Percentiles rank a stretch among this genome's conserved stretches.
Evolutionary conservation across 1,139 yeast species (phyloP).

Genomic region (Ogataea hybrid): DNA sequence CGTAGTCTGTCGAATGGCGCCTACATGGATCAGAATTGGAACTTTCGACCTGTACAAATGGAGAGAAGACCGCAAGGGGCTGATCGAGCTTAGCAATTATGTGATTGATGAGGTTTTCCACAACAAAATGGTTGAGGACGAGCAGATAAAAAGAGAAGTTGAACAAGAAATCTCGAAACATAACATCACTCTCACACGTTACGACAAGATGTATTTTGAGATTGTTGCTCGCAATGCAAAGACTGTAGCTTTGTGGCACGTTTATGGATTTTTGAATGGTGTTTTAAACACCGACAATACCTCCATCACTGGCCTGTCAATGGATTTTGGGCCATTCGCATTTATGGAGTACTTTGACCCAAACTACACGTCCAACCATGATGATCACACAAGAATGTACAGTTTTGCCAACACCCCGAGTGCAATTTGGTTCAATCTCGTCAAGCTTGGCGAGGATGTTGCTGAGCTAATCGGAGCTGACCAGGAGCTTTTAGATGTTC

Average conservation of each 20-base stretch:
- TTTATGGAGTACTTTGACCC: too few relatives aligned
- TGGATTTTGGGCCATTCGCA: too few relatives aligned
- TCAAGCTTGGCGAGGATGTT: too few relatives aligned
- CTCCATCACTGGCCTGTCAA: too few relatives aligned
- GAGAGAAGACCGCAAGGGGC: conserved; percentile 66
- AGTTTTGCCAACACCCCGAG: too few relatives aligned
- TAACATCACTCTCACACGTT: conserved; percentile 47
- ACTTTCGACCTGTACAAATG: conserved; percentile 83
- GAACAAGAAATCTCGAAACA: conserved; percentile 9
- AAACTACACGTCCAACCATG: too few relatives aligned
- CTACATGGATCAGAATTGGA: conserved; percentile 85
- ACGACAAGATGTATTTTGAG: conserved; percentile 71
- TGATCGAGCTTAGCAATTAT: conserved; percentile 65
- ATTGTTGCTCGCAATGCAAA: conserved; percentile 70
- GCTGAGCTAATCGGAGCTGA: too few relatives aligned
- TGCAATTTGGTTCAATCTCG: too few relatives aligned
- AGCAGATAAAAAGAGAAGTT: conserved; percentile 12
- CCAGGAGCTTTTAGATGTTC: too few relatives aligned
- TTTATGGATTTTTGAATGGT: conserved; percentile 90
- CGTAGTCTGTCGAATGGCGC: conserved; percentile 79
- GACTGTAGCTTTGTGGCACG: conserved; percentile 84
- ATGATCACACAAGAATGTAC: too few relatives aligned
- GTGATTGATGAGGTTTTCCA: conserved; percentile 64
- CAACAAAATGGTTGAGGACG: conserved; percentile 36
- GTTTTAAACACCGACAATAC: too few relatives aligned